Percentiles rank a stretch among this genome's conserved stretches.
phyloP scores from a whole-genome alignment of 2,329 filamentous ascomycete genomes.

The Aspergillus fumigatus region DNA sequence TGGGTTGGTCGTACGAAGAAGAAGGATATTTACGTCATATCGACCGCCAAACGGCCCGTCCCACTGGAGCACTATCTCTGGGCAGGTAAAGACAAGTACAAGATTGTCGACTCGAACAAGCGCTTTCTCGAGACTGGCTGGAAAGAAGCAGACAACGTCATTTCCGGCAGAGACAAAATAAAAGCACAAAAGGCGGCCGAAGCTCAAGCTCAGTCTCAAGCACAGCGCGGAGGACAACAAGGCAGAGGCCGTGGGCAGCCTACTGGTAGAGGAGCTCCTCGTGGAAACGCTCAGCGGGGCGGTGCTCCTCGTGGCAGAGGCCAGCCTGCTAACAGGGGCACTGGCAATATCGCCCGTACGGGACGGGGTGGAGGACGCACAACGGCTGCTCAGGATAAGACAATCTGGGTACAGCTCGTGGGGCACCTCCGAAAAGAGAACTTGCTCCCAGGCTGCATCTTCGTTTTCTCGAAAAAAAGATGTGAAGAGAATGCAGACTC shows the following conservation, averaged over 20 bases:
- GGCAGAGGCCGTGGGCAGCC: slow-evolving; percentile 51
- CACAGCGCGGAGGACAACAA: slow-evolving; percentile 51
- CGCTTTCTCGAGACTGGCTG: slow-evolving; percentile 87
- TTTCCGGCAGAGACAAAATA: slow-evolving; percentile 76
- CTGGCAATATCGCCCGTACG: slow-evolving; percentile 83
- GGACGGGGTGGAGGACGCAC: slow-evolving; percentile 82
- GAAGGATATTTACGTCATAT: slow-evolving; percentile 98
- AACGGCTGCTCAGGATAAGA: slow-evolving; percentile 89
- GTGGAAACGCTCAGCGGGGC: slow-evolving; percentile 41
- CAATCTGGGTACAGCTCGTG: slow-evolving; percentile 93
- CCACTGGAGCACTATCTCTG: slow-evolving; percentile 95
- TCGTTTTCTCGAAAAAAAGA: slow-evolving; percentile 96
- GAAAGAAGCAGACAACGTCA: slow-evolving; percentile 83
- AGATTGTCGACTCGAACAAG: slow-evolving; percentile 92
- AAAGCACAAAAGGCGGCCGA: slow-evolving; percentile 53
- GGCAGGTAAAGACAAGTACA: slow-evolving; percentile 87
- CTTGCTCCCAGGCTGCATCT: slow-evolving; percentile 88
- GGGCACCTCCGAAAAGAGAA: slow-evolving; percentile 83
- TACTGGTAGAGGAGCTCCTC: slow-evolving; percentile 41
- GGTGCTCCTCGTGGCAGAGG: slow-evolving; percentile 51
- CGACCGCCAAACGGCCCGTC: slow-evolving; percentile 89
- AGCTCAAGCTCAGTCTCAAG: slow-evolving; percentile 49
- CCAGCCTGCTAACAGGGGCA: slow-evolving; percentile 54
- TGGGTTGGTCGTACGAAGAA: slow-evolving; percentile 98
- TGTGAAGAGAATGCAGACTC: slow-evolving; percentile 97